Evolutionary conservation across 1,284 basidiomycete genomes (phyloP).

Genomic region (Puccinia novopanici): DNA sequence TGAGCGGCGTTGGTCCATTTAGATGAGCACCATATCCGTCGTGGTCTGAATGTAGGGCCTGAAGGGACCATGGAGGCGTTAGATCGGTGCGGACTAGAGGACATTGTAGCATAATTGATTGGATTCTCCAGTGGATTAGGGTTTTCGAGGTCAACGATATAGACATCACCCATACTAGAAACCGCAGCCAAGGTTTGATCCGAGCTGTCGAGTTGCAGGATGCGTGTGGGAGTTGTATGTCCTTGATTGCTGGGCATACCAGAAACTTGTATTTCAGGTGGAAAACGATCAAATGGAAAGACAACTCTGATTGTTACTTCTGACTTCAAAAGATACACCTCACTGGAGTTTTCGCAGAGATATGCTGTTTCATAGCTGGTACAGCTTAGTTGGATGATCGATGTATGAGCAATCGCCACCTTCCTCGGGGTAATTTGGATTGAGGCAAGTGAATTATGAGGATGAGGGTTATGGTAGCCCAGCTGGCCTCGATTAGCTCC

Average conservation of each 20-base stretch:
- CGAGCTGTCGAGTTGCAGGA: conserved; percentile 77
- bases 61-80: neutral
- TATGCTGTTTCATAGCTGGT: conserved; percentile 59
- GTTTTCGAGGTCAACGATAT: conserved; percentile 70
- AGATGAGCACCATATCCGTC: conserved; percentile 30
- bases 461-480: conserved; percentile 63
- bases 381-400: conserved; percentile 71
- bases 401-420: conserved; percentile 74
- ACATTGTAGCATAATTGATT: conserved; percentile 49
- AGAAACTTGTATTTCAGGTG: conserved; percentile 74
- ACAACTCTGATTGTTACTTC: conserved; percentile 58
- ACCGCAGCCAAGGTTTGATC: conserved; percentile 83
- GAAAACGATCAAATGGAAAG: conserved; percentile 71
- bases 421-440: conserved; percentile 78
- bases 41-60: conserved; percentile 20
- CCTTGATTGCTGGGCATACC: conserved; percentile 70
- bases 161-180: conserved; percentile 85
- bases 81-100: conserved; percentile 5
- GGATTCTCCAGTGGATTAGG: conserved; percentile 56
- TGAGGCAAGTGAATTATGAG: conserved; percentile 70
- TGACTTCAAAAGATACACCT: conserved; percentile 39
- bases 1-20: conserved; percentile 8
- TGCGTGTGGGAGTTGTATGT: conserved; percentile 64
- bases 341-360: conserved; percentile 46
- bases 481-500: conserved; percentile 92